Evolutionary conservation across 768 basidiomycete genomes (phyloP).

Genomic region (Dendrothele bispora): DNA sequence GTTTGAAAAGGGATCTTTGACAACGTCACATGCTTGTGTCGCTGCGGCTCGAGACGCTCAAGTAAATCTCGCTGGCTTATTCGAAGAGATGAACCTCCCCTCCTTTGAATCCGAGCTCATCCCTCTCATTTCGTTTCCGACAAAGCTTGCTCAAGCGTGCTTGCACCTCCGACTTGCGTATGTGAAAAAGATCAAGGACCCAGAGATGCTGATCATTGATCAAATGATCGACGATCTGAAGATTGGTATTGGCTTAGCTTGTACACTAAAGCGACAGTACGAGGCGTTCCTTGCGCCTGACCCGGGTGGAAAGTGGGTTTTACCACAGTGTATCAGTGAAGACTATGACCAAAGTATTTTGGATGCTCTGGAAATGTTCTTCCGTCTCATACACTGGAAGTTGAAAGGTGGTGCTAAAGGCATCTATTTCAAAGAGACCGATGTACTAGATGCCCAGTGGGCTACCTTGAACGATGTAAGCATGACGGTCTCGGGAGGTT

Average conservation of each 20-base stretch:
- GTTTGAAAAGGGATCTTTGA: constrained; percentile 88
- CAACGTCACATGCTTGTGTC: constrained; percentile 85
- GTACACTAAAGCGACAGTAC: constrained; percentile 94
- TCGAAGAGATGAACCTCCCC: constrained; percentile 88
- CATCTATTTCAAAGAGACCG: constrained; percentile 97
- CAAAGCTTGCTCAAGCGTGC: constrained; percentile 88
- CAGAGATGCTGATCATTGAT: constrained; percentile 87
- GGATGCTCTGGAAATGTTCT: constrained; percentile 85
- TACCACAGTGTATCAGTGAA: constrained; percentile 85
- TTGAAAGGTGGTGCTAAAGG: constrained; percentile 89
- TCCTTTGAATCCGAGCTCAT: constrained; percentile 88
- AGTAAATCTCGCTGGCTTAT: constrained; percentile 71
- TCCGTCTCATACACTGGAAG: constrained; percentile 94
- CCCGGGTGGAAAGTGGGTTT: constrained; percentile 81
- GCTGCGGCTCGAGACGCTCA: constrained; percentile 85
- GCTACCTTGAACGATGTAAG: constrained; percentile 93
- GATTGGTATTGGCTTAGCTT: constrained; percentile 86
- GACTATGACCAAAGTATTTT: constrained; percentile 91
- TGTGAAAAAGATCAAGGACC: constrained; percentile 84
- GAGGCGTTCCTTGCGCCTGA: constrained; percentile 89
- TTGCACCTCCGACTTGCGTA: constrained; percentile 88
- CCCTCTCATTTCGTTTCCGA: constrained; percentile 94
- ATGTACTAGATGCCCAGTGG: constrained; percentile 96
- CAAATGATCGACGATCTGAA: constrained; percentile 94
- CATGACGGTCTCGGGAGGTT: constrained; percentile 83